Conservation (phyloP, 2,329 filamentous ascomycete genomes). For the Clarireedia homoeocarpa region DNA sequence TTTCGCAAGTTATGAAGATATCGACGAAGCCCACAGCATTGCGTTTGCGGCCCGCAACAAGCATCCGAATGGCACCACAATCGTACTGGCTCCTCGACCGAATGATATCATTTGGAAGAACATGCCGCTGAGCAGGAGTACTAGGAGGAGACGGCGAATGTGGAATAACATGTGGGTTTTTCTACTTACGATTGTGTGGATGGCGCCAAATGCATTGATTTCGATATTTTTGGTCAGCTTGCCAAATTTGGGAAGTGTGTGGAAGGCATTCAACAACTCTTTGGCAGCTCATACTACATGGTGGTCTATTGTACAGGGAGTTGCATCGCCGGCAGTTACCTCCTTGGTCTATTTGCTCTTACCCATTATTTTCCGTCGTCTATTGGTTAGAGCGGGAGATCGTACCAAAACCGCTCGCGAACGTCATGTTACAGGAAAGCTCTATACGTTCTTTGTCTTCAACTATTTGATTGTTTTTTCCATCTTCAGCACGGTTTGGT, state of each 20-base stretch:
- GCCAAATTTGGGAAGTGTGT: constrained; percentile 69
- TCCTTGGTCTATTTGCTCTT: constrained; percentile 82
- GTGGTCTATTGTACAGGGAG: constrained; percentile 89
- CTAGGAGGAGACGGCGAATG: constrained; percentile 64
- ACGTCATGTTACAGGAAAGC: constrained; percentile 79
- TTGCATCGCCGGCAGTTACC: constrained; percentile 77
- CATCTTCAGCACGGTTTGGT: constrained; percentile 76
- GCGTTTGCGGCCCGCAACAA: constrained; percentile 76
- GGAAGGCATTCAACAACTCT: constrained; percentile 63
- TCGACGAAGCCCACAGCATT: constrained; percentile 79
- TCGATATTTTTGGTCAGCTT: constrained; percentile 89
- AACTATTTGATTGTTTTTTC: constrained; percentile 96
- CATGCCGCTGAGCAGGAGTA: constrained; percentile 61
- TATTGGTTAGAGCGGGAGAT: constrained; percentile 79
- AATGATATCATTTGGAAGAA: constrained; percentile 97
- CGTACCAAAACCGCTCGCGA: constrained; percentile 88
- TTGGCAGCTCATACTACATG: constrained; percentile 54
- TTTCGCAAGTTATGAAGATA: constrained; percentile 87
- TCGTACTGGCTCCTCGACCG: constrained; percentile 74
- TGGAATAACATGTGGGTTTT: constrained; percentile 80
- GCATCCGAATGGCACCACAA: constrained; percentile 68
- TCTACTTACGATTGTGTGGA: constrained; percentile 75
- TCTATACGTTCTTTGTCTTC: constrained; percentile 95
- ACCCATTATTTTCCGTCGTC: constrained; percentile 81
- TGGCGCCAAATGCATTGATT: constrained; percentile 88